Conservation (phyloP, 106 monocot species). For the Agapanthus africanus region DNA sequence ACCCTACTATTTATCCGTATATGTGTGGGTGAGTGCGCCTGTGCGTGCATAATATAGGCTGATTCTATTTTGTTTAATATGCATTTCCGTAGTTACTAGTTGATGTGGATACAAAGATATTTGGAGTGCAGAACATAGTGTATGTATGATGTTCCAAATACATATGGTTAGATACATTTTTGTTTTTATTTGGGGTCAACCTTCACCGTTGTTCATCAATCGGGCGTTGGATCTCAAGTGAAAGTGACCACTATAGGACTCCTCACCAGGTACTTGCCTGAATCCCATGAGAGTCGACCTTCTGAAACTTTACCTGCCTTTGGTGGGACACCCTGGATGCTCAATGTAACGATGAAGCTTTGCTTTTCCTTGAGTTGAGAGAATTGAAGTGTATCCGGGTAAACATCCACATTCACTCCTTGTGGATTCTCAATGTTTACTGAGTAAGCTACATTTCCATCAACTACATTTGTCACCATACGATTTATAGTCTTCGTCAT, state of each 20-base stretch:
- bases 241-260: not conserved
- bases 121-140: too few species aligned
- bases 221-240: too few species aligned
- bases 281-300: not conserved
- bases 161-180: too few species aligned
- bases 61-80: too few species aligned
- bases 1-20: too few species aligned
- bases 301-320: not conserved
- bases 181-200: too few species aligned
- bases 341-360: not conserved
- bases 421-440: conserved; percentile 8
- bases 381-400: conserved; percentile 10
- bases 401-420: conserved; percentile 19
- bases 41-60: too few species aligned
- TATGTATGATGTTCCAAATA: too few species aligned
- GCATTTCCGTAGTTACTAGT: too few species aligned
- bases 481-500: conserved; percentile 7
- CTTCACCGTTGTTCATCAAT: too few species aligned
- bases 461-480: conserved; percentile 21
- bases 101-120: too few species aligned
- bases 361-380: not conserved
- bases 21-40: too few species aligned
- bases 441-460: not conserved
- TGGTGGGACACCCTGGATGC: not conserved
- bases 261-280: not conserved